phyloP scores from a whole-genome alignment of 2,329 filamentous ascomycete genomes.

The Hypocrella siamensis region DNA sequence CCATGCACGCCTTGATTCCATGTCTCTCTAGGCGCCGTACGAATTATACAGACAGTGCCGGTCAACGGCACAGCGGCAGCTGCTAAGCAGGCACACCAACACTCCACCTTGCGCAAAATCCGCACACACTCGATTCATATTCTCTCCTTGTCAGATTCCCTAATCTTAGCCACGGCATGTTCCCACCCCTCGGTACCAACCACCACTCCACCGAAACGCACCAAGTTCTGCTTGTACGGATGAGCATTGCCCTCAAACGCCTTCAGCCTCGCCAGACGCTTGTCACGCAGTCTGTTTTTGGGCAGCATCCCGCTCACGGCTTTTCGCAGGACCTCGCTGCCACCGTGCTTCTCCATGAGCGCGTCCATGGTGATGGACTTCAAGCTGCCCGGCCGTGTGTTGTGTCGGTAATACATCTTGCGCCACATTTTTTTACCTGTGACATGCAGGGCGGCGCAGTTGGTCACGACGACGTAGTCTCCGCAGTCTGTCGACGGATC shows the following conservation, averaged over 20 bases:
- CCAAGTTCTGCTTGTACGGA: constrained; percentile 79
- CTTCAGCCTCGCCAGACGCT: constrained; percentile 77
- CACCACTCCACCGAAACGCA: constrained; percentile 49
- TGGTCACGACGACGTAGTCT: constrained; percentile 91
- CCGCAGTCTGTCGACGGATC: constrained; percentile 97
- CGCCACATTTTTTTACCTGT: constrained; percentile 87
- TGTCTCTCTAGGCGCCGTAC: constrained; percentile 10
- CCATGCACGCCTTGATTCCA: no score
- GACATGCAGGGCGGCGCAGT: constrained; percentile 71
- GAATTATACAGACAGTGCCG: constrained; percentile 14
- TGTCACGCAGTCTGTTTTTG: constrained; percentile 85
- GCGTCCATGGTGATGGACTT: constrained; percentile 87
- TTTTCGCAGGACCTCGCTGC: constrained; percentile 76
- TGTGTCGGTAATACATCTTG: constrained; percentile 94
- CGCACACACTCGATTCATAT: constrained; percentile 27
- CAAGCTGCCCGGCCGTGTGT: constrained; percentile 74
- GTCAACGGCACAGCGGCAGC: no score
- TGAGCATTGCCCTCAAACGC: constrained; percentile 87
- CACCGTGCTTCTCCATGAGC: constrained; percentile 87
- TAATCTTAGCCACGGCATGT: constrained; percentile 31
- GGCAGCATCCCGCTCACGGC: constrained; percentile 96
- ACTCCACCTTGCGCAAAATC: no score
- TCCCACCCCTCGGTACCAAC: constrained; percentile 40
- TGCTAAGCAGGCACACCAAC: no score
- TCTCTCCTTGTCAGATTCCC: constrained; percentile 31